A percentile compares a stretch with the other conserved stretches of the same genome.
Conservation (phyloP, 345 rosid species). For the Tarenaya hassleriana region DNA sequence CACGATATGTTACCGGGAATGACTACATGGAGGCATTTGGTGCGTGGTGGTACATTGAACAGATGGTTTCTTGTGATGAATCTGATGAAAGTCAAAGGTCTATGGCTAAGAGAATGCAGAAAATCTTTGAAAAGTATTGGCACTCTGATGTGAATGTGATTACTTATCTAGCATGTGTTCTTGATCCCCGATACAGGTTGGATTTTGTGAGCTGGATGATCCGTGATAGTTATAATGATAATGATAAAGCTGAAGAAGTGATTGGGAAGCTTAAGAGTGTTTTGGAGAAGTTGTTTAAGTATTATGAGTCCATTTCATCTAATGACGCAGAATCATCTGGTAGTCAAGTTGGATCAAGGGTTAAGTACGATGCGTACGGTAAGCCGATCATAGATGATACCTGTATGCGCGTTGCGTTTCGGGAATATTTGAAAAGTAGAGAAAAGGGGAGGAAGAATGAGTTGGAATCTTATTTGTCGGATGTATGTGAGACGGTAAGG, state of each 20-base stretch:
- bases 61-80: not conserved
- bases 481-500: not conserved
- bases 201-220: slow-evolving; percentile 9
- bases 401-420: not conserved
- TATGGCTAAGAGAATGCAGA: not conserved
- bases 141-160: not conserved
- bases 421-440: not conserved
- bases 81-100: not conserved
- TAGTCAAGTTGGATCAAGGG: not conserved
- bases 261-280: not conserved
- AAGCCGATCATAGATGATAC: not conserved
- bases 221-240: not conserved
- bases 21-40: not conserved
- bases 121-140: slow-evolving; percentile 7
- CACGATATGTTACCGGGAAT: not conserved
- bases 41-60: slow-evolving; percentile 1
- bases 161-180: not conserved
- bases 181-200: slow-evolving; percentile 1
- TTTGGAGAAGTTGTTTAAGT: not conserved
- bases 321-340: no score
- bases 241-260: not conserved
- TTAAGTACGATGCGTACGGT: not conserved
- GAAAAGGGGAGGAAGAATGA: slow-evolving; percentile 3
- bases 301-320: not conserved
- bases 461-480: not conserved